phyloP scores from a whole-genome alignment of 2,329 filamentous ascomycete species.

The Talaromyces sp. region DNA sequence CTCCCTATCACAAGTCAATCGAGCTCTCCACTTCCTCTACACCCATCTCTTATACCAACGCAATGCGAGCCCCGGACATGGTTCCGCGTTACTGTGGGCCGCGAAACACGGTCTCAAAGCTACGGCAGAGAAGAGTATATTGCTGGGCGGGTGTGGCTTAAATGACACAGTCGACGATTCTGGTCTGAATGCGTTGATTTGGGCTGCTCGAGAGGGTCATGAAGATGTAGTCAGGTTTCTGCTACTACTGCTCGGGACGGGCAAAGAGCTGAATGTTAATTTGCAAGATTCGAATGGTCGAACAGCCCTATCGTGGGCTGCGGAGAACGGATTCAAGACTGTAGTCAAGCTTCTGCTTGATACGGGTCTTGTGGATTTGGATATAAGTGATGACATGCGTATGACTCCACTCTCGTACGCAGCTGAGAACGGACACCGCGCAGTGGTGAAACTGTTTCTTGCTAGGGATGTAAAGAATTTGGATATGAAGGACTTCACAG shows the following conservation, averaged over 20 bases:
- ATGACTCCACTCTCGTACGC: background rate
- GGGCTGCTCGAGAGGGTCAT: background rate
- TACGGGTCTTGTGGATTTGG: background rate
- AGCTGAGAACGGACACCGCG: background rate
- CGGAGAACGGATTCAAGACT: background rate
- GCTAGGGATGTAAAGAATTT: background rate
- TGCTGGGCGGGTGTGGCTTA: background rate
- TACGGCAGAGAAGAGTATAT: background rate
- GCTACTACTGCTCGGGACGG: background rate
- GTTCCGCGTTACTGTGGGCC: constrained; percentile 9
- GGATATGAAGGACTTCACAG: background rate
- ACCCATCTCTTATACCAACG: background rate
- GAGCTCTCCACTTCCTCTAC: background rate
- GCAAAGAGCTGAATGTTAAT: background rate
- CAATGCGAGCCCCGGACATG: background rate
- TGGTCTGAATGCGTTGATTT: background rate
- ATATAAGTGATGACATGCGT: background rate
- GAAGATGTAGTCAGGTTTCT: background rate
- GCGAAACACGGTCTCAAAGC: constrained; percentile 1
- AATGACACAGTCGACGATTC: background rate
- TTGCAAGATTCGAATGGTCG: background rate
- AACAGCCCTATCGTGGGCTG: background rate
- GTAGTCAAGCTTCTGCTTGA: background rate
- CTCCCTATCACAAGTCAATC: background rate
- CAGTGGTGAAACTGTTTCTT: background rate